phyloP scores from a whole-genome alignment of 495 filamentous ascomycete species.

The Penicillium robsamsonii region DNA sequence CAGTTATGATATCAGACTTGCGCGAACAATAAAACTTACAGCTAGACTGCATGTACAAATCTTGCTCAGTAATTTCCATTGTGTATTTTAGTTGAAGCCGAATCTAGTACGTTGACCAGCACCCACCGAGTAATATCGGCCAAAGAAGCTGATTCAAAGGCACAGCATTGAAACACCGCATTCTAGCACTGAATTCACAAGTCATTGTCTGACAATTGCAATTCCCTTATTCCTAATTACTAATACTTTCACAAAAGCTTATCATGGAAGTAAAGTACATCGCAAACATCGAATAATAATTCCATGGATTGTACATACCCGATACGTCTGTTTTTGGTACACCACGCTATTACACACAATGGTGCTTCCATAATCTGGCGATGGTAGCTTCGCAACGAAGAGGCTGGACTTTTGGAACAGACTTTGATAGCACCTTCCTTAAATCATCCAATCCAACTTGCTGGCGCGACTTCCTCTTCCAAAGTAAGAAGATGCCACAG shows the following conservation, averaged over 20 bases:
- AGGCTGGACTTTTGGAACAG: too few species aligned
- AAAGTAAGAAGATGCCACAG: not conserved
- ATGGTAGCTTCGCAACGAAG: too few species aligned
- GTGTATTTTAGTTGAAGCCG: not conserved
- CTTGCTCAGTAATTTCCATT: not conserved
- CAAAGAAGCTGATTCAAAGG: not conserved
- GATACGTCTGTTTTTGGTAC: too few species aligned
- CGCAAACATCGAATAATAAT: not conserved
- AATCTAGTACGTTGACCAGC: not conserved
- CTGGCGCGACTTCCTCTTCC: too few species aligned
- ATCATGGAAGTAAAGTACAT: not conserved
- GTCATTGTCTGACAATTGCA: not conserved
- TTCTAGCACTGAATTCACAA: not conserved
- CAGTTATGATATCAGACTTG: constrained; percentile 28
- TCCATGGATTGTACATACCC: not conserved
- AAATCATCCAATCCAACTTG: too few species aligned
- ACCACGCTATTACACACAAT: too few species aligned
- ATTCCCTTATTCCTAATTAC: not conserved
- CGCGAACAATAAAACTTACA: constrained; percentile 12
- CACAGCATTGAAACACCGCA: not conserved
- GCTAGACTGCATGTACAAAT: constrained; percentile 1
- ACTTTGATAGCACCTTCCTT: too few species aligned
- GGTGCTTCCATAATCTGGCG: too few species aligned
- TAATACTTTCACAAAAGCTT: not conserved
- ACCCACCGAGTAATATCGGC: not conserved